A percentile compares a stretch with the other conserved stretches of the same genome.
Evolutionary conservation across 2,329 filamentous ascomycete genomes (phyloP).

Genomic region (Phyllosticta capitalensis): DNA sequence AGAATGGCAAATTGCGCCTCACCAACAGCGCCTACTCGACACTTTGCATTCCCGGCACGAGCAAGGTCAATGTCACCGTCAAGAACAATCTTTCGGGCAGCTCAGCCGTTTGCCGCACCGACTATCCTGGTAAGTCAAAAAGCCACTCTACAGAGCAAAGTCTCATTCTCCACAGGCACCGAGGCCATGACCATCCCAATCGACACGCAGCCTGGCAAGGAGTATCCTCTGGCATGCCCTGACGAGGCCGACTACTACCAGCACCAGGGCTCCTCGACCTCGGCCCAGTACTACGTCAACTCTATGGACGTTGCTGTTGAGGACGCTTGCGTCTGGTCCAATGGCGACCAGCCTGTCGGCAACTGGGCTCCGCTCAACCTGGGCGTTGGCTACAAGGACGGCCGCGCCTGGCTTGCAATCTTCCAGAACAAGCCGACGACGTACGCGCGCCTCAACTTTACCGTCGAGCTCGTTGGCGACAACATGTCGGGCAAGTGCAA

Average conservation of each 20-base stretch:
- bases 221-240: slow-evolving; percentile 63
- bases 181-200: slow-evolving; percentile 81
- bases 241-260: slow-evolving; percentile 62
- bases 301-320: slow-evolving; percentile 57
- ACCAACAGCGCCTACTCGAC: slow-evolving; percentile 57
- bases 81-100: slow-evolving; percentile 58
- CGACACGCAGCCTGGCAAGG: slow-evolving; percentile 49
- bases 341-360: slow-evolving; percentile 49
- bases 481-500: slow-evolving; percentile 51
- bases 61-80: slow-evolving; percentile 55
- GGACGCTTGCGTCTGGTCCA: slow-evolving; percentile 70
- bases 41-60: slow-evolving; percentile 66
- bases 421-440: slow-evolving; percentile 77
- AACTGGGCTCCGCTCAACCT: slow-evolving; percentile 87
- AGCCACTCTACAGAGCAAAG: not conserved
- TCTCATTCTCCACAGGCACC: slow-evolving; percentile 39
- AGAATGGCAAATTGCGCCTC: slow-evolving; percentile 64
- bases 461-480: slow-evolving; percentile 66
- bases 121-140: slow-evolving; percentile 68
- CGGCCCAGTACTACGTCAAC: slow-evolving; percentile 96
- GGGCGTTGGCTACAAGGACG: slow-evolving; percentile 60
- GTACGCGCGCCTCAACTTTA: slow-evolving; percentile 60
- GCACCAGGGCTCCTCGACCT: slow-evolving; percentile 66
- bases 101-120: slow-evolving; percentile 80
- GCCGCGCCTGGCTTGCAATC: slow-evolving; percentile 69